Evolutionary conservation across 495 filamentous ascomycete species (phyloP).

Genomic region (Xylaria castorea): DNA sequence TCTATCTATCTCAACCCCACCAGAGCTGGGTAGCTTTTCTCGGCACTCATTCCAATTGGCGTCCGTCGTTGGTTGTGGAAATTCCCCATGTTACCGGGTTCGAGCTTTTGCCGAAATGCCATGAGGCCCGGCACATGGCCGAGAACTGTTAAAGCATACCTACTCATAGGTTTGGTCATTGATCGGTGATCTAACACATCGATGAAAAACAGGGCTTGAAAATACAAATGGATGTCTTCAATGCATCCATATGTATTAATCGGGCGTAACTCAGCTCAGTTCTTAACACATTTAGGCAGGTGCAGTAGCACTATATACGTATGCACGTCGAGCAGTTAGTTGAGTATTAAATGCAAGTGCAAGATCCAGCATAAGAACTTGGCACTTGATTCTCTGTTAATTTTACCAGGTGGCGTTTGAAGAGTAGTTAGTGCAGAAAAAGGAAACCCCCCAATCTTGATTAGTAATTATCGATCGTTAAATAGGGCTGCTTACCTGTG

Average conservation of each 20-base stretch:
- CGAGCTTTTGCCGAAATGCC: conserved; percentile 8
- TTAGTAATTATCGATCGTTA: background rate
- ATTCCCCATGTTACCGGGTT: conserved; percentile 2
- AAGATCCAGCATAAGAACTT: background rate
- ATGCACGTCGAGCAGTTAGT: background rate
- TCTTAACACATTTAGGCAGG: background rate
- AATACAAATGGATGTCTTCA: background rate
- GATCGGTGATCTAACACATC: background rate
- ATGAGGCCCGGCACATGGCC: background rate
- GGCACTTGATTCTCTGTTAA: background rate
- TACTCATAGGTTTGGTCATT: background rate
- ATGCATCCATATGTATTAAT: background rate
- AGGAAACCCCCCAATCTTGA: background rate
- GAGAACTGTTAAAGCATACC: background rate
- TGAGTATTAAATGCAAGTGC: background rate
- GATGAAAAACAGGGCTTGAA: background rate
- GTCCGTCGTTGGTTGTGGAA: background rate
- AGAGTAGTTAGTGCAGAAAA: background rate
- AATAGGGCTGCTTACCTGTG: background rate
- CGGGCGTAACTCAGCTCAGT: background rate
- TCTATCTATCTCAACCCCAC: background rate
- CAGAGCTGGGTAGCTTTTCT: background rate
- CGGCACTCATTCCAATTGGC: conserved; percentile 1
- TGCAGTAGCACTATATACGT: background rate
- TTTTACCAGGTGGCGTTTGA: background rate